Base-by-base conservation (phyloP, 2,329 filamentous ascomycete genomes). In the Diplodia sapinea region DNA sequence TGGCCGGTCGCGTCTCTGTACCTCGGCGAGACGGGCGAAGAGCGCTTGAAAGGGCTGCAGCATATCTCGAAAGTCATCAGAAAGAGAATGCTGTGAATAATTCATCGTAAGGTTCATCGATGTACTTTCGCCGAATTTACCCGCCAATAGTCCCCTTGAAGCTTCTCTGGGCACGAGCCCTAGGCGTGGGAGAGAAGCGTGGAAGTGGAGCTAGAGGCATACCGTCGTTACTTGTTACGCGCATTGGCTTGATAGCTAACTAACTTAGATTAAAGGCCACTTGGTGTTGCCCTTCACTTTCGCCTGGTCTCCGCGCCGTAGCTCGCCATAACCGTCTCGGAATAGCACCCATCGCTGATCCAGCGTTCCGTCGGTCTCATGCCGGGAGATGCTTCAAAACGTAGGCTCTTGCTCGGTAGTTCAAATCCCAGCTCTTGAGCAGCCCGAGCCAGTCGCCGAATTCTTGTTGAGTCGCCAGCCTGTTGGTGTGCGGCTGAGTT, bases 1-100 rank as follows among this genome's bases (percentile, higher is more conserved):
- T 96, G 92, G 93, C 91, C 92, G 0, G 89, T 96, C 23, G 90
- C 89, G 11, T 82, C 82, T 69, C 74, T 88, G 20, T 89, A 88
- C 74, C 73, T 88, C 26, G 83, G 83, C 8, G 80, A 82, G 66
- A 80, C 77, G 7, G 78, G 77, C 63, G 77, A 80, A 8, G 81
- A 82, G 68, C 74, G 85, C 63, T 72, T 84, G 63, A 78, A 80
- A 69, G 85, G 85, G 4, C 68, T 86, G 59, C 77, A 78, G 62
- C 75, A 79, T 51, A 81, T 85, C 65, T 38, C 59, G 4, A 63
- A 38, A 8, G 31, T 51, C 59, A 63, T 38, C 17, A 51, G 47
- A 38, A 36, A 38, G 6, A 47, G 47, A 38, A 3, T 63, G 31
- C 17, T 40, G 3, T 63, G 36, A 23, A 49, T 15, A 9, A 50